Evolutionary conservation across 106 monocot species (phyloP).

Genomic region (Iris macrosiphon): DNA sequence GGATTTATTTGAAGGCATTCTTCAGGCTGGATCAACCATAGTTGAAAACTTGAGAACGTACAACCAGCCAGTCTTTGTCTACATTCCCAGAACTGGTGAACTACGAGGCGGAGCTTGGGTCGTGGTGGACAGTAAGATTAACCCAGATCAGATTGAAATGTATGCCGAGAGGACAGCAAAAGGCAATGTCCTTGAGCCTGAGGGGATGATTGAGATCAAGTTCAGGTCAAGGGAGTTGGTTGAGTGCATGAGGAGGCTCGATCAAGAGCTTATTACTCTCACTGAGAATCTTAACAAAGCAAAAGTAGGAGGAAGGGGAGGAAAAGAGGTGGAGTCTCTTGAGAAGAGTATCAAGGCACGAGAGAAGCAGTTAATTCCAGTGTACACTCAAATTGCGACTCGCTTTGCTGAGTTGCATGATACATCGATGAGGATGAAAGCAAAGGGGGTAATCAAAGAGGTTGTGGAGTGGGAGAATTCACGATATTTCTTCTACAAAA

Average conservation of each 20-base stretch:
- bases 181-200: constrained; percentile 98
- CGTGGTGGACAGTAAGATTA: constrained; percentile 98
- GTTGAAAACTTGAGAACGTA: constrained; percentile 94
- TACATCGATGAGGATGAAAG: constrained; percentile 79
- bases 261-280: constrained; percentile 46
- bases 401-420: constrained; percentile 93
- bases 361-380: constrained; percentile 68
- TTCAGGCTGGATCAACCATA: constrained; percentile 95
- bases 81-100: constrained; percentile 91
- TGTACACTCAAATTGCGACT: constrained; percentile 91
- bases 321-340: constrained; percentile 31
- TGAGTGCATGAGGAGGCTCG: constrained; percentile 90
- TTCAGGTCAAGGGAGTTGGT: constrained; percentile 77
- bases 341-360: constrained; percentile 44
- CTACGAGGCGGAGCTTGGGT: constrained; percentile 99
- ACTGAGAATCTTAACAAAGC: constrained; percentile 50
- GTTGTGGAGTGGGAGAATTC: constrained; percentile 86
- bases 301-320: constrained; percentile 14
- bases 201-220: constrained; percentile 96
- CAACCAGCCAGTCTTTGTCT: constrained; percentile 91
- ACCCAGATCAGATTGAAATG: constrained; percentile 97
- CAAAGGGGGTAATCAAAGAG: constrained; percentile 69
- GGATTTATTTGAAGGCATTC: constrained; percentile 96
- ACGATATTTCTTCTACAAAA: constrained; percentile 81
- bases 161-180: constrained; percentile 86